phyloP scores from a whole-genome alignment of 2,329 filamentous ascomycete species.

The Thielaviopsis ethacetica region DNA sequence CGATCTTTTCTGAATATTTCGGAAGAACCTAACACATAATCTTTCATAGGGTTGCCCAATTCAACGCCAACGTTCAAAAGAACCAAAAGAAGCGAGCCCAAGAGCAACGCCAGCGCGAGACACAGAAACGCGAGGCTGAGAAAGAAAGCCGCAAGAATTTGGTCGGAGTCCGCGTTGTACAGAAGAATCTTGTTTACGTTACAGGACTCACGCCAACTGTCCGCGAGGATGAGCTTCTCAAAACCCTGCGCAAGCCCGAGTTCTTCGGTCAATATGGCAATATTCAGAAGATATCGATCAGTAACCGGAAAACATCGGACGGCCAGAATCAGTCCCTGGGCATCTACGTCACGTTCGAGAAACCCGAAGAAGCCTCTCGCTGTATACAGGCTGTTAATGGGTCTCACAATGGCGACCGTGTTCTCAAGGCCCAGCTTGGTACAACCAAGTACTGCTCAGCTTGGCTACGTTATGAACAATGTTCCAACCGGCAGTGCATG shows the following conservation, averaged over 20 bases:
- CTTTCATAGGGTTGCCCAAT: constrained; percentile 46
- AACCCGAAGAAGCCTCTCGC: constrained; percentile 71
- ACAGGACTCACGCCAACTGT: constrained; percentile 85
- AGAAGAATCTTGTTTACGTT: constrained; percentile 98
- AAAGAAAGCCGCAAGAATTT: constrained; percentile 91
- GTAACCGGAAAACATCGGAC: constrained; percentile 69
- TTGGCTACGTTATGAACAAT: constrained; percentile 85
- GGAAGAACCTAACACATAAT: constrained; percentile 15
- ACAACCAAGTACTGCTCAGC: constrained; percentile 99
- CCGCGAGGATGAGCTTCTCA: constrained; percentile 79
- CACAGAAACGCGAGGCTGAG: constrained; percentile 90
- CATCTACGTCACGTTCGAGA: constrained; percentile 95
- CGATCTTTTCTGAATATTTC: background rate
- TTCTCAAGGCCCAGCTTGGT: constrained; percentile 62
- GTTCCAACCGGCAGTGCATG: constrained; percentile 92
- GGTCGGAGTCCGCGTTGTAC: constrained; percentile 84
- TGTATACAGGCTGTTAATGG: constrained; percentile 91
- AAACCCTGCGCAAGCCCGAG: constrained; percentile 74
- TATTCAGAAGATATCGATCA: constrained; percentile 97
- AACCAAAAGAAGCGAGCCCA: constrained; percentile 84
- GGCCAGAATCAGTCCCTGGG: constrained; percentile 75
- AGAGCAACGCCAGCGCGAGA: constrained; percentile 77
- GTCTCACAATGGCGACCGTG: constrained; percentile 74
- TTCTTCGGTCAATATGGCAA: constrained; percentile 98
- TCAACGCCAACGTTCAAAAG: constrained; percentile 65